Evolutionary conservation across 108 stramenopile genomes (phyloP).

Genomic region (Cyclotella sp.): DNA sequence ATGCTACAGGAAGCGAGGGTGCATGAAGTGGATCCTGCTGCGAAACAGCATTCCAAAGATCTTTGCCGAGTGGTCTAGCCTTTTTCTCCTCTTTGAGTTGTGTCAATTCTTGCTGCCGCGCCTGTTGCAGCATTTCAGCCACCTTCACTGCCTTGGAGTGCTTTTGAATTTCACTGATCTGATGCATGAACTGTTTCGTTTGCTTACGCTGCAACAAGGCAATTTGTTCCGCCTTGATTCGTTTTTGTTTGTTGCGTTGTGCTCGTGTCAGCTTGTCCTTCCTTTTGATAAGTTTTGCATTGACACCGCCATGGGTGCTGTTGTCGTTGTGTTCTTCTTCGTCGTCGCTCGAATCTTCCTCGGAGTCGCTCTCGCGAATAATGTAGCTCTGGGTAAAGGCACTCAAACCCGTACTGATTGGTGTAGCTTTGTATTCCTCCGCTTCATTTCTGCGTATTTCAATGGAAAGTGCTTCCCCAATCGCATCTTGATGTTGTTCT

Average conservation of each 20-base stretch:
- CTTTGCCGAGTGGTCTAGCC: constrained; percentile 57
- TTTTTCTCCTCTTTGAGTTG: constrained; percentile 42
- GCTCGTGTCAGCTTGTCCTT: constrained; percentile 82
- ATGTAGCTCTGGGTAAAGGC: constrained; percentile 70
- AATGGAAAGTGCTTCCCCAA: constrained; percentile 72
- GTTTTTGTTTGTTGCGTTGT: constrained; percentile 85
- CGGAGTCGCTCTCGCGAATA: constrained; percentile 55
- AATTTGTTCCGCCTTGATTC: constrained; percentile 59
- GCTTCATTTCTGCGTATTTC: constrained; percentile 80
- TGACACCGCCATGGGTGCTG: constrained; percentile 5
- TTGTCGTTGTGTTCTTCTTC: constrained; percentile 46
- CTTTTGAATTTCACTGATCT: constrained; percentile 54
- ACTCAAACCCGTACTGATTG: constrained; percentile 70
- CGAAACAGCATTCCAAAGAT: constrained; percentile 54
- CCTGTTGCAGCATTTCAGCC: constrained; percentile 20
- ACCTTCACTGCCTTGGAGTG: constrained; percentile 53
- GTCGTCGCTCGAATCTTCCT: constrained; percentile 64
- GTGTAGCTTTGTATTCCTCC: constrained; percentile 55
- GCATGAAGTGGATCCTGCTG: constrained; percentile 71
- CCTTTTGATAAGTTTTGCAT: constrained; percentile 46
- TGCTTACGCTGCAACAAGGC: constrained; percentile 57
- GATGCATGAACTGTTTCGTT: constrained; percentile 63
- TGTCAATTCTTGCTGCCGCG: constrained; percentile 35
- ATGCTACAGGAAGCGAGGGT: constrained; percentile 80
- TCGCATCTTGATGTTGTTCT: constrained; percentile 68